Evolutionary conservation across 164 flowering plant species (phyloP), one percentile per base, ranked within the genome.

Genomic region (Platanus orientalis): DNA sequence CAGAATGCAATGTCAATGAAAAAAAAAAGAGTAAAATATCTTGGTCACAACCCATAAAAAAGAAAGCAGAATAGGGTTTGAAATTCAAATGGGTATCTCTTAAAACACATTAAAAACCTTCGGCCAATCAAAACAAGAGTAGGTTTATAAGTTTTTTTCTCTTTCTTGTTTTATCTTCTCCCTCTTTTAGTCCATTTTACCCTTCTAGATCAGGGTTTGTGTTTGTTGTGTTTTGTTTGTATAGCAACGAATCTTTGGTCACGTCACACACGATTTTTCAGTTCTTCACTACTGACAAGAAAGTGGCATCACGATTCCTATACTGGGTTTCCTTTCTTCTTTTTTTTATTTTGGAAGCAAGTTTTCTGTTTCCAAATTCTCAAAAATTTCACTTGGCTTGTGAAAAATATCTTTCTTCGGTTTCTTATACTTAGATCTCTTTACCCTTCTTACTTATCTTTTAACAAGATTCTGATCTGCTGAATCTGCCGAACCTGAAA

Each of bases 241-340:
- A 58, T 16, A 19, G 48, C 40, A 60, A 48, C 39, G 68, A 77
- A 70, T 80, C 78, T 74, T 72, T 64, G 65, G 76, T 77, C 76
- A 75, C 70, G 73, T 77, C 80, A 75, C 72, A 72, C 28, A 34
- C 32, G 73, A 71, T 73, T 49, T 73, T 69, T 62, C 73, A 44
- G 64, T 65, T 70, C 66, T 69, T 63, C 49, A 61, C 12, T n/a
- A 27, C 70, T 60, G 74, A 69, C 72, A 69, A 57, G 20, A 63
- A 32, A 58, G 34, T 52, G 57, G 44, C 50, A 58, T 57, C 64
- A 64, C 28, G 42, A 20, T 66, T 66, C 45, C 69, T 27, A 24
- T 44, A 20, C 39, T 57, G 53, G 34, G 14, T 39, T 39, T 49
- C 13, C 32, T 45, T 58, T 44, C 58, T 34, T 25, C 21, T 21